Evolutionary conservation across 1,139 yeast genomes (phyloP), one percentile per base, ranked within the genome.

Genomic region (Scheffersomyces cryptocercus): DNA sequence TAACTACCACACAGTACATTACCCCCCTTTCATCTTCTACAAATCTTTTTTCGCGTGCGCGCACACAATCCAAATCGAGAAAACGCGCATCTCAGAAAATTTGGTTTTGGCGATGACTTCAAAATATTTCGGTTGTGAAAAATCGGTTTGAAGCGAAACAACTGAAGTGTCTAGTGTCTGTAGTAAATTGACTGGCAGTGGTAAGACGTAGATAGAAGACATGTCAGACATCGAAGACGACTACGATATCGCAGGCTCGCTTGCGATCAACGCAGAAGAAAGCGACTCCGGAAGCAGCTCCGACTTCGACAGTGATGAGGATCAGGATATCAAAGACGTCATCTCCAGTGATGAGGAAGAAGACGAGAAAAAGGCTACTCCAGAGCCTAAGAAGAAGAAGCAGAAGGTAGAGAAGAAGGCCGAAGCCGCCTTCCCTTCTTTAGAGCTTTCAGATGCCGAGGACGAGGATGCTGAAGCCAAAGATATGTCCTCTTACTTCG

Each of bases 391-490:
- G 15, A 51, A 57, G 45, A 49, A 46, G 37, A 54, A 62, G 47
- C 58, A 49, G 49, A 58, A 52, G 59, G 43, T 45, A 48, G 42
- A 43, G 20, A 43, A 48, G 16, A 45, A 56, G 35, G 45, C 53
- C 5, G 53, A 50, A 13, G 39, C 50, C 28, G 54, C 70, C 3
- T 86, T 88, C 59, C 95, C 96, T 3, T 58, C 72, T 3, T 62
- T 88, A 42, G 95, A 88, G 55, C 65, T 84, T 6, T 82, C 87
- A 1, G 93, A 84, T 54, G 82, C 77, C 42, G 86, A 81, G 46
- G 77, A 70, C 11, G 74, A 64, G 4, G 61, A 51, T 5, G 56
- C 54, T 3, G 67, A 64, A 3, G 64, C 67, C n/a, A 70, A 73
- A 12, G 80, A 77, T 32, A 75, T 79, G 49, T 52, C 68, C 4